These are phyloP conservation scores for Endotrypanum monterogeii DNA, from an alignment of 208 protist genomes.

Conservation along the genomic window DNA sequence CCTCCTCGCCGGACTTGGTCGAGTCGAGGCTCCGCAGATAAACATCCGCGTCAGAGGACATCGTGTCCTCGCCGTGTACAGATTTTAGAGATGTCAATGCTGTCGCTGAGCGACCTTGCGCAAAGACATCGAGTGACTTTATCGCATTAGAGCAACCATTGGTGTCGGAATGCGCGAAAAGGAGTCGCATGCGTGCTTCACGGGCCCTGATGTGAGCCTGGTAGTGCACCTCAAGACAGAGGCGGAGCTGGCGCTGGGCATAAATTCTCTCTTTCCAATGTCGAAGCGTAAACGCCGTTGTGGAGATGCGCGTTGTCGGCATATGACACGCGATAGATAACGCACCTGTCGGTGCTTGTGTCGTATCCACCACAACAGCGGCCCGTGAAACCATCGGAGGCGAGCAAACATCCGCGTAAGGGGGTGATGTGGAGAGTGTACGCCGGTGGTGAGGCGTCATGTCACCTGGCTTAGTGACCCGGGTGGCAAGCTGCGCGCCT, in stretches of 20 bases:
- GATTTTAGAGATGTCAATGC: too few relatives aligned
- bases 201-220: conserved; percentile 32
- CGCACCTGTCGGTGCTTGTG: neutral
- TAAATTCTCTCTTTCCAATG: neutral
- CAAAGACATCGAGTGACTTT: neutral
- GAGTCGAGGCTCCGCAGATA: conserved; percentile 33
- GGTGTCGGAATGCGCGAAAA: conserved; percentile 12
- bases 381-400: neutral
- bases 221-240: conserved; percentile 30
- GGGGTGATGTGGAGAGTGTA: neutral
- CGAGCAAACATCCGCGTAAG: neutral
- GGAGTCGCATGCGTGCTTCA: conserved; percentile 39
- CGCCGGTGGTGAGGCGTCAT: neutral
- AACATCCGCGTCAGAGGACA: too few relatives aligned
- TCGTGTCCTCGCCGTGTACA: conserved; percentile 12
- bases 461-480: neutral
- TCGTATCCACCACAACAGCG: neutral
- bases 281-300: conserved; percentile 17
- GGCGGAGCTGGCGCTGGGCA: neutral
- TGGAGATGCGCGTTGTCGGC: neutral
- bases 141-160: neutral
- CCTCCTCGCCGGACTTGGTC: conserved; percentile 27
- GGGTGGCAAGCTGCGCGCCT: neutral
- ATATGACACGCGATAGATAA: neutral
- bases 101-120: neutral